Base-by-base conservation (phyloP, 257 asterid genomes). In the Leptodermis oblonga region DNA sequence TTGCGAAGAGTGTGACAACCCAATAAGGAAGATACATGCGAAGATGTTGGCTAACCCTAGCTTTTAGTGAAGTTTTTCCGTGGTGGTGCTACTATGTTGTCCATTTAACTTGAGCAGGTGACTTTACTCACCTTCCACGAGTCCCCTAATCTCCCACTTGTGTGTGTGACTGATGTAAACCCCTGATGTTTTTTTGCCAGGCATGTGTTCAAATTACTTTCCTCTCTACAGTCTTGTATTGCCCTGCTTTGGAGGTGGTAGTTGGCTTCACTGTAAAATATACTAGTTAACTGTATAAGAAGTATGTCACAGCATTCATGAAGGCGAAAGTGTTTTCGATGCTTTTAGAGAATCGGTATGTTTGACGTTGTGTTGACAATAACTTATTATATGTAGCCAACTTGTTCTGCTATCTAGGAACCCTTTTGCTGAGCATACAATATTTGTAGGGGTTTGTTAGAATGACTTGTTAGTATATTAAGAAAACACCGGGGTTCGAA, bases 1-100 rank as follows among this genome's bases (percentile, higher is more conserved):
- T 93, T 73, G 98, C 98, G 14, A 93, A 93, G 79, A 93, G 98
- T 66, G 98, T 93, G 74, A 93, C 98, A 46, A 93, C 98, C 13
- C 94, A 93, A 73, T 93, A 84, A 86, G 73, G 37, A 23, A 49
- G 53, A 66, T 42, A 28, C 33, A 65, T 45, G 45, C 45, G 3
- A 43, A 18, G 5, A 15, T 17, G 51, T 64, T 64, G 69, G 55
- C 37, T 42, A 39, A 42, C 68, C 37, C 20, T 23, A 10, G 52
- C 69, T 18, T 41, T 18, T 60, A 31, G 42, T 28, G 39, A 60
- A 15, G 26, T 9, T 15, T 60, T 60, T 4, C 45, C 28, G 6
- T 4, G 28, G 14, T 36, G 7, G 65, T 60, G 34, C 17, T 1
- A 36, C 26, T 15, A 6, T 17, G 63, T 17, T 13, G 63, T 17